Conservation (phyloP, 495 filamentous ascomycete genomes). For the Xylaria telfairii region DNA sequence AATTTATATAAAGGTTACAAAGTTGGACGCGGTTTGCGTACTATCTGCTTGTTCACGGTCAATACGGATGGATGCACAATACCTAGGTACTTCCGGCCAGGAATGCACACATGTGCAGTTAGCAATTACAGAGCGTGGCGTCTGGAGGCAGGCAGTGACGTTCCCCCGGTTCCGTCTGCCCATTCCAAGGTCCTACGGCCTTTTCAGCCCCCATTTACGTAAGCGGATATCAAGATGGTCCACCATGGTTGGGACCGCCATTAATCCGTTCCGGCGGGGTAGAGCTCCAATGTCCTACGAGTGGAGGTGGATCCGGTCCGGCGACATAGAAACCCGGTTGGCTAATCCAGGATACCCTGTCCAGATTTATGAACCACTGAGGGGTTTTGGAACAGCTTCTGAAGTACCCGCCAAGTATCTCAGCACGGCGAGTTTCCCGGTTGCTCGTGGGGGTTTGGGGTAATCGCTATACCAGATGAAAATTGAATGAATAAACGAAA, state of each 20-base stretch:
- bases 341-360: background rate
- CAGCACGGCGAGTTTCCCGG: background rate
- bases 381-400: constrained; percentile 1
- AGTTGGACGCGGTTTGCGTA: background rate
- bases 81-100: background rate
- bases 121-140: background rate
- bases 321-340: background rate
- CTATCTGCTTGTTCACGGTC: background rate
- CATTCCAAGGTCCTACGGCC: background rate
- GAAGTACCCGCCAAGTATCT: background rate
- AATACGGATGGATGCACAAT: background rate
- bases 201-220: constrained; percentile 6
- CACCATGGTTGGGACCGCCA: background rate
- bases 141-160: background rate
- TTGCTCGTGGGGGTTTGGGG: background rate
- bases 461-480: background rate
- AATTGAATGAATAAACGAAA: background rate
- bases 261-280: constrained; percentile 24
- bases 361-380: background rate
- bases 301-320: background rate
- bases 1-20: background rate
- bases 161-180: background rate
- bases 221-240: background rate
- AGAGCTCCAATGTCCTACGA: background rate
- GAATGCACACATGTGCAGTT: no score